A percentile compares a stretch with the other conserved stretches of the same genome.
These are phyloP conservation scores for Eutrema japonicum DNA, from an alignment of 345 rosid species.

Conservation along the genomic window DNA sequence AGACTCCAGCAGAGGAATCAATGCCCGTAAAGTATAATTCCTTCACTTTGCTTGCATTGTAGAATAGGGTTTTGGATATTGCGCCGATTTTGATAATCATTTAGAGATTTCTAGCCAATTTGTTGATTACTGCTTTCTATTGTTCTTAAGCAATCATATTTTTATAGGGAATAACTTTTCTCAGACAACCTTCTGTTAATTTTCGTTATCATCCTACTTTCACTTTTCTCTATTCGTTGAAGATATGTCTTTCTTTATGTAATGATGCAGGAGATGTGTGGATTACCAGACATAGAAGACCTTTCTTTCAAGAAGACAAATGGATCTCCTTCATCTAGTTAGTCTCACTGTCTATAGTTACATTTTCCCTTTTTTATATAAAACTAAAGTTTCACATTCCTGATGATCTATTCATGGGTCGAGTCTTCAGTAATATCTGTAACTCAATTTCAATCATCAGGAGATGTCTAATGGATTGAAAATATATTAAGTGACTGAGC, in stretches of 20 bases:
- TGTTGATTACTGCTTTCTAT: neutral
- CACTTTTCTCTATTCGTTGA: neutral
- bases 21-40: neutral
- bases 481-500: neutral
- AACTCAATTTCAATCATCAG: neutral
- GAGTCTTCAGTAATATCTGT: neutral
- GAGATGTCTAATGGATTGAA: neutral
- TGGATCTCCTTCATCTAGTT: slow-evolving; percentile 47
- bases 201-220: neutral
- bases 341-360: slow-evolving; percentile 37
- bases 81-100: neutral
- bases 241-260: too few relatives aligned
- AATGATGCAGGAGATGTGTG: slow-evolving; percentile 53
- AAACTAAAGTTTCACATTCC: neutral
- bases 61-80: slow-evolving; percentile 11
- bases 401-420: neutral
- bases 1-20: slow-evolving; percentile 34
- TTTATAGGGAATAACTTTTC: neutral
- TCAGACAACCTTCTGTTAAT: too few relatives aligned
- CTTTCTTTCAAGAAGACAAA: slow-evolving; percentile 56
- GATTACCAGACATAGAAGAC: slow-evolving; percentile 77
- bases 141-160: neutral
- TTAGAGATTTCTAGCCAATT: neutral
- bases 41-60: slow-evolving; percentile 16
- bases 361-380: neutral